Base-by-base conservation (phyloP, 2,329 filamentous ascomycete species). In the Trichoderma atroviride region DNA sequence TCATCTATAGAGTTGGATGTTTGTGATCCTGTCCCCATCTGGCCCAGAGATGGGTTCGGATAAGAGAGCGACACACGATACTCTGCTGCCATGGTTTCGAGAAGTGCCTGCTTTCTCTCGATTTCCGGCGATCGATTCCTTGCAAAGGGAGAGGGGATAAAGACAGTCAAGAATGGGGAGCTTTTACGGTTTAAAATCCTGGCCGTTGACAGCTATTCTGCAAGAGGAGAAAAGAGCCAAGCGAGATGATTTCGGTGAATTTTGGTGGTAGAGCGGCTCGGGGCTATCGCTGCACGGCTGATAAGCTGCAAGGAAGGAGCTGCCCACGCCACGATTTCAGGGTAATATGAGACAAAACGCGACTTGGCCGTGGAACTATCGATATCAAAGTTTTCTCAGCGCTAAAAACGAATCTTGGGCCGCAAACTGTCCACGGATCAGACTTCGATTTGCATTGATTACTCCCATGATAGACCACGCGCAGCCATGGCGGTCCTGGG, bases 51-150 rank as follows among this genome's bases (percentile, higher is more conserved):
- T 22, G 73, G 75, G 55, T 79, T 79, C 27, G 76, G 78, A 69
- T 80, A 80, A 47, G 75, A 74, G 55, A 79, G 76, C 63, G 78
- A 77, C 47, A 78, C 71, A 19, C 71, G 73, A 47, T 76, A 75
- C 52, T 76, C 74, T 65, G 73, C 71, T 33, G 74, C 43, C 76
- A 79, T 78, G 53, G 27, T 63, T 37, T 19, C n/a, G 9, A 11
- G 22, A 24, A 13, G 24, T 6, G 33, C 19, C 13, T 43, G 35
- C 5, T 47, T 57, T 22, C 7, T 57, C 27, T 47, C 47, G 5
- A 64, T 13, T 5, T 35, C n/a, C 19, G 24, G 19, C 22, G 37
- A 22, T 56, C 37, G 33, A 13, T 55, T 64, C 22, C 37, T 40
- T 43, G 40, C 6, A 50, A 55, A 35, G 10, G n/a, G 19, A 7